These are phyloP conservation scores for Panaeolus cyanescens DNA, from an alignment of 768 basidiomycete species.

Conservation along the genomic window DNA sequence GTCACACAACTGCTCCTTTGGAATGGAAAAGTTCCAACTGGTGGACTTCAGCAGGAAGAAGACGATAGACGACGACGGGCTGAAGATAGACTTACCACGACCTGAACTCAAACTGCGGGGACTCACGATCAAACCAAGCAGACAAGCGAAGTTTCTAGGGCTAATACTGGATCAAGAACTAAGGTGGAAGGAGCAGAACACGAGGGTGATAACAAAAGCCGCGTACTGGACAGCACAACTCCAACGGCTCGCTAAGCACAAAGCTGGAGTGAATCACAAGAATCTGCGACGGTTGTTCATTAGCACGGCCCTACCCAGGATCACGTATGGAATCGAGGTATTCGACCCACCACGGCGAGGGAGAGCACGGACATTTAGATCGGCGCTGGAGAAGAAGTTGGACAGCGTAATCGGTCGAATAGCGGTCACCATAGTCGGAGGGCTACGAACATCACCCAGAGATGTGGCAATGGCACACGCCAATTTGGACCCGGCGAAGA, in stretches of 20 bases:
- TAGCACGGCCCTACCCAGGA: conserved; percentile 23
- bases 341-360: conserved; percentile 13
- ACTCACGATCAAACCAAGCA: neutral
- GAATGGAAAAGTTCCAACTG: conserved; percentile 11
- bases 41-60: neutral
- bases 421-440: conserved; percentile 13
- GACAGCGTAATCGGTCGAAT: conserved; percentile 8
- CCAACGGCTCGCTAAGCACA: conserved; percentile 15
- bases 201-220: too few relatives aligned
- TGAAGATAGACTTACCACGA: neutral
- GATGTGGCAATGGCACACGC: conserved; percentile 12
- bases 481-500: conserved; percentile 11
- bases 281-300: conserved; percentile 25
- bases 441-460: conserved; percentile 9
- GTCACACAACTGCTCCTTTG: conserved; percentile 9
- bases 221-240: conserved; percentile 20
- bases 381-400: conserved; percentile 7
- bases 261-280: conserved; percentile 16
- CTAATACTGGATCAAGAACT: neutral
- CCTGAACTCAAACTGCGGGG: neutral
- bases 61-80: neutral
- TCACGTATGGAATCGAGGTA: conserved; percentile 32
- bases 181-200: conserved; percentile 7
- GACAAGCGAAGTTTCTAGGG: neutral
- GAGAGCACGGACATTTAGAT: neutral